A percentile compares a stretch with the other conserved stretches of the same genome.
Conservation (phyloP, 768 basidiomycete species). For the Termitomyces bulborhizus region DNA sequence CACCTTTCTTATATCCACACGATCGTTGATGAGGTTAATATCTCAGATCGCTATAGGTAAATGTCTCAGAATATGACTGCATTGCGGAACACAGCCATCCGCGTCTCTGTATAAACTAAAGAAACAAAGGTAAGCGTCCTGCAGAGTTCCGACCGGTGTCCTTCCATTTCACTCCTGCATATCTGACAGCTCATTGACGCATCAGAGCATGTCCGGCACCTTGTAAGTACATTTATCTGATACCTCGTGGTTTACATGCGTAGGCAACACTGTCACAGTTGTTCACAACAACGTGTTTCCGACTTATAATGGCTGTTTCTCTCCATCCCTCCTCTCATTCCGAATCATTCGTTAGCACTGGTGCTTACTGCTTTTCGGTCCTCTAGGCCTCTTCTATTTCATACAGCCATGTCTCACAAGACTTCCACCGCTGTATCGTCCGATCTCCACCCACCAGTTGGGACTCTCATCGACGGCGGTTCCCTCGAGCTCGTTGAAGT, state of each 20-base stretch:
- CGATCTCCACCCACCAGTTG: constrained; percentile 63
- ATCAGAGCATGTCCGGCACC: constrained; percentile 34
- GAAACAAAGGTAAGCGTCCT: constrained; percentile 1
- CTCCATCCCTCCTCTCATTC: constrained; percentile 26
- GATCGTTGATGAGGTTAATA: constrained; percentile 3
- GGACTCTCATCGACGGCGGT: constrained; percentile 80
- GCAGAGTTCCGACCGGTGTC: background rate
- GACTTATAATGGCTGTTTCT: constrained; percentile 17
- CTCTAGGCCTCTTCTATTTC: constrained; percentile 18
- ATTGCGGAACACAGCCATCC: constrained; percentile 5
- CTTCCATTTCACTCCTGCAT: constrained; percentile 5
- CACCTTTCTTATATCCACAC: background rate
- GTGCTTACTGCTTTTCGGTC: constrained; percentile 30
- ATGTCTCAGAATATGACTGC: constrained; percentile 9
- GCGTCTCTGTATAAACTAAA: constrained; percentile 1
- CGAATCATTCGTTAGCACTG: constrained; percentile 40
- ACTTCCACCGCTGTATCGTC: constrained; percentile 61
- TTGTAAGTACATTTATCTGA: constrained; percentile 37
- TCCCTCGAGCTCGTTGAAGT: constrained; percentile 80
- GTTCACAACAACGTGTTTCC: constrained; percentile 11
- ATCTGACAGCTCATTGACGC: constrained; percentile 22
- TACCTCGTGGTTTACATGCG: constrained; percentile 82
- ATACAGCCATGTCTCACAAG: constrained; percentile 47
- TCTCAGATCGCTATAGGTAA: constrained; percentile 5
- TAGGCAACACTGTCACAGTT: constrained; percentile 37